These are phyloP conservation scores for Corchorus capsularis DNA, from an alignment of 345 rosid genomes.

Conservation along the genomic window DNA sequence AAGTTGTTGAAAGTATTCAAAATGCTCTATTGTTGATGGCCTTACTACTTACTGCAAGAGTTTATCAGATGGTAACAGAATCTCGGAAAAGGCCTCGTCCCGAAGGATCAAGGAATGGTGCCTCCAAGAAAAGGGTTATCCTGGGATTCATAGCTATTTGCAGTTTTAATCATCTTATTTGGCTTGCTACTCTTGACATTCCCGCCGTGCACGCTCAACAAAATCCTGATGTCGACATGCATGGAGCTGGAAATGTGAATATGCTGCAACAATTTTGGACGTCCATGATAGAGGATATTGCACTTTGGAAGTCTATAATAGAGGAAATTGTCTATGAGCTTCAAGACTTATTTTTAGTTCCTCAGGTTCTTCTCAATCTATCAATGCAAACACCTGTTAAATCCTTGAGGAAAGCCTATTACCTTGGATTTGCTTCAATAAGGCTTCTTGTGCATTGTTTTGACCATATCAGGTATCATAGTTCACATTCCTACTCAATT, in stretches of 20 bases:
- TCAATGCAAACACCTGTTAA: neutral
- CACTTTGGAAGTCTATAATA: neutral
- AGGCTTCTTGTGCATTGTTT: neutral
- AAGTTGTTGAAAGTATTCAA: neutral
- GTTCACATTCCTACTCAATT: neutral
- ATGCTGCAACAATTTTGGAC: neutral
- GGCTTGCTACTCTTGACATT: neutral
- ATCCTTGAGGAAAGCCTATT: too few relatives aligned
- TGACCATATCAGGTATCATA: neutral
- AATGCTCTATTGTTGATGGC: neutral
- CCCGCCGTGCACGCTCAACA: neutral
- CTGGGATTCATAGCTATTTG: neutral
- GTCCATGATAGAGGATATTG: neutral
- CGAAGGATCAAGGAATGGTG: neutral
- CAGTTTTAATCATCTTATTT: neutral
- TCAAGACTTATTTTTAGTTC: slow-evolving; percentile 1
- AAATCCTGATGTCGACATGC: neutral
- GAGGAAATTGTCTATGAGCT: neutral
- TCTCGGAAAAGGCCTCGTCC: neutral
- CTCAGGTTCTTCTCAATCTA: slow-evolving; percentile 10
- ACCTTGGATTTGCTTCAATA: too few relatives aligned
- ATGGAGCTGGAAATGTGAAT: neutral
- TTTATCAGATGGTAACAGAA: neutral
- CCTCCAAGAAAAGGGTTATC: neutral
- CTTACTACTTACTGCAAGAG: slow-evolving; percentile 3